phyloP scores from a whole-genome alignment of 1,139 yeast genomes.

The Geotrichum europaeum region DNA sequence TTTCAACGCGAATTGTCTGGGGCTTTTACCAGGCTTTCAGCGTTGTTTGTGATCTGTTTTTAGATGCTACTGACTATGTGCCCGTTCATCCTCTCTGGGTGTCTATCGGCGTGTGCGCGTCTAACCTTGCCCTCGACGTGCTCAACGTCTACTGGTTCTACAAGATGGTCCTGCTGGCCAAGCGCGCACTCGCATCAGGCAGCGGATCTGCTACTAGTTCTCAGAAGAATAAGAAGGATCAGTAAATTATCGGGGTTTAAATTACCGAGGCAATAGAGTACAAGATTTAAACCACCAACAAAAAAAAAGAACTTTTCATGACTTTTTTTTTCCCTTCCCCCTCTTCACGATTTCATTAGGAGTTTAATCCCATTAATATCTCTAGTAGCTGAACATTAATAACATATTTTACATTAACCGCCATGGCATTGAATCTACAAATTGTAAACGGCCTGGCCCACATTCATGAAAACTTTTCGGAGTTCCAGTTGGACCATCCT shows the following conservation, averaged over 20 bases:
- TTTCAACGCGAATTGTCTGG: slow-evolving; percentile 74
- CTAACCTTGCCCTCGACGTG: slow-evolving; percentile 60
- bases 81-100: slow-evolving; percentile 41
- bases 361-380: not conserved
- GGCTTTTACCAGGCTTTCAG: slow-evolving; percentile 76
- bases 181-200: slow-evolving; percentile 14
- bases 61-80: slow-evolving; percentile 13
- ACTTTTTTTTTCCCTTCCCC: not conserved
- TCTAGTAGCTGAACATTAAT: not conserved
- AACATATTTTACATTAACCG: not conserved
- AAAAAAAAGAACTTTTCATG: not conserved
- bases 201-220: slow-evolving; percentile 10
- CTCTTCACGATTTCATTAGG: not conserved
- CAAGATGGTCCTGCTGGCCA: slow-evolving; percentile 53
- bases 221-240: slow-evolving; percentile 11
- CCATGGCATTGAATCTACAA: slow-evolving; percentile 6
- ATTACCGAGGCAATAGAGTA: not conserved
- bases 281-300: not conserved
- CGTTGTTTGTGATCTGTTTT: slow-evolving; percentile 28
- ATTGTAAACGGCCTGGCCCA: slow-evolving; percentile 19
- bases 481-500: slow-evolving; percentile 18
- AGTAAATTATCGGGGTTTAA: not conserved
- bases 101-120: slow-evolving; percentile 47
- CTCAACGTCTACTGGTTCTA: slow-evolving; percentile 62
- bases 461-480: slow-evolving; percentile 18